These are phyloP conservation scores for Dactylellina haptotyla DNA, from an alignment of 2,329 filamentous ascomycete genomes.

Conservation along the genomic window DNA sequence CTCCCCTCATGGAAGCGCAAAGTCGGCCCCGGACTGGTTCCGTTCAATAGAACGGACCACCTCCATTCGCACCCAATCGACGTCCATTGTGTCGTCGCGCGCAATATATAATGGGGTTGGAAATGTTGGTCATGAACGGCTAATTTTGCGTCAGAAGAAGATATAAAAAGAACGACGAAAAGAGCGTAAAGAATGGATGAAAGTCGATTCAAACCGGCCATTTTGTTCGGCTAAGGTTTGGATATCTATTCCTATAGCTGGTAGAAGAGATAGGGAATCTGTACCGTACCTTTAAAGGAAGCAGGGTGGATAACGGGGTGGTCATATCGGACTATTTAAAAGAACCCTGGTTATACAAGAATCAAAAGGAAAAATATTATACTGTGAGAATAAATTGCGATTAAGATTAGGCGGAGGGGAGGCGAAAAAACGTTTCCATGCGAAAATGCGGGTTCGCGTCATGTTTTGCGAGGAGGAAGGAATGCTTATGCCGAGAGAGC, in stretches of 20 bases:
- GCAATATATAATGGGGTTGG: constrained; percentile 65
- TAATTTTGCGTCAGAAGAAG: constrained; percentile 32
- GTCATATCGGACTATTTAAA: constrained; percentile 20
- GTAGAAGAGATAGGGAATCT: not conserved
- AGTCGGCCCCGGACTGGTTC: constrained; percentile 66
- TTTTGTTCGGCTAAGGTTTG: not conserved
- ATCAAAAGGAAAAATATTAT: not conserved
- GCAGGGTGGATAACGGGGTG: constrained; percentile 4
- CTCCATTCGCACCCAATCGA: constrained; percentile 64
- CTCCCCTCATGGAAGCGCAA: constrained; percentile 64
- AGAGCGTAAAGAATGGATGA: constrained; percentile 30
- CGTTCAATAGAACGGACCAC: constrained; percentile 67
- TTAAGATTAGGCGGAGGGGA: constrained; percentile 6
- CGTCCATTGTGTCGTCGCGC: constrained; percentile 63
- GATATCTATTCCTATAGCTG: not conserved
- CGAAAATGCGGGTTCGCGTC: not conserved
- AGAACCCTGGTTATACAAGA: not conserved
- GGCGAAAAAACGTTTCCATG: not conserved
- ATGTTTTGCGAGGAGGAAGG: constrained; percentile 8
- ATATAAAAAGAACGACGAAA: constrained; percentile 17
- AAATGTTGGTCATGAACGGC: constrained; percentile 59
- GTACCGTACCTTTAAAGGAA: not conserved
- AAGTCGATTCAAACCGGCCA: constrained; percentile 9
- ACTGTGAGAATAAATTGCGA: not conserved
- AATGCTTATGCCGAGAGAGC: not conserved